Conservation (phyloP, 2,329 filamentous ascomycete species). For the Ophiostoma pallidulum region DNA sequence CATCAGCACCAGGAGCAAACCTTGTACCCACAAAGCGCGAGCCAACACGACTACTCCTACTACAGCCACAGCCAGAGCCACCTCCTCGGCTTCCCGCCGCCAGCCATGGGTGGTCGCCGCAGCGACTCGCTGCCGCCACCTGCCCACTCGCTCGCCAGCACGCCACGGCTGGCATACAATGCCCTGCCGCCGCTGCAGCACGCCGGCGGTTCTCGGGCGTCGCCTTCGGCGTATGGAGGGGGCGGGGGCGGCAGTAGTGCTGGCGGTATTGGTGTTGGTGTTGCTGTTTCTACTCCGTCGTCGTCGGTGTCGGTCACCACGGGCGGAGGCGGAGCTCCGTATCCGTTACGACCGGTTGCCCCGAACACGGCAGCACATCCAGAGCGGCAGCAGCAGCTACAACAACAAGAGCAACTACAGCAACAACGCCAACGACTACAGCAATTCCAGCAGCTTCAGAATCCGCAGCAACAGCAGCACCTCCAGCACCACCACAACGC, state of each 20-base stretch:
- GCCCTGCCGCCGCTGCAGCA: constrained; percentile 11
- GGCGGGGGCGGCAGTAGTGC: neutral
- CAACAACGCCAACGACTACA: constrained; percentile 20
- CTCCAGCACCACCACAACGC: constrained; percentile 38
- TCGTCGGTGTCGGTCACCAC: too few relatives aligned
- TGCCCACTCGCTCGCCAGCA: constrained; percentile 47
- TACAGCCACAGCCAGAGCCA: constrained; percentile 14
- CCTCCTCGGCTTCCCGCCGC: neutral
- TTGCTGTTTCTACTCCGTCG: too few relatives aligned
- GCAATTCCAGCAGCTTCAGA: constrained; percentile 6
- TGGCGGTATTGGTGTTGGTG: too few relatives aligned
- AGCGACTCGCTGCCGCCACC: constrained; percentile 52
- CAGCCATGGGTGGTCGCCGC: constrained; percentile 33
- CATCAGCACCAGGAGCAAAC: neutral
- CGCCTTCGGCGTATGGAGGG: neutral
- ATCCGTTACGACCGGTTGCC: too few relatives aligned
- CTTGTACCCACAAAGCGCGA: constrained; percentile 25
- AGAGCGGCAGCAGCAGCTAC: neutral
- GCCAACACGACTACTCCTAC: constrained; percentile 18
- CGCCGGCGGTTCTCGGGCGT: neutral
- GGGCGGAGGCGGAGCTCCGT: too few relatives aligned
- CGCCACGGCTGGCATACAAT: constrained; percentile 37
- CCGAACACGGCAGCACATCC: too few relatives aligned
- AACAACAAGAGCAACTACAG: constrained; percentile 16
- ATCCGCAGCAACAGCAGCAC: constrained; percentile 1